Percentiles rank a stretch among this genome's conserved stretches.
Conservation (phyloP, 331 rosid genomes). For the Malus hybrid region DNA sequence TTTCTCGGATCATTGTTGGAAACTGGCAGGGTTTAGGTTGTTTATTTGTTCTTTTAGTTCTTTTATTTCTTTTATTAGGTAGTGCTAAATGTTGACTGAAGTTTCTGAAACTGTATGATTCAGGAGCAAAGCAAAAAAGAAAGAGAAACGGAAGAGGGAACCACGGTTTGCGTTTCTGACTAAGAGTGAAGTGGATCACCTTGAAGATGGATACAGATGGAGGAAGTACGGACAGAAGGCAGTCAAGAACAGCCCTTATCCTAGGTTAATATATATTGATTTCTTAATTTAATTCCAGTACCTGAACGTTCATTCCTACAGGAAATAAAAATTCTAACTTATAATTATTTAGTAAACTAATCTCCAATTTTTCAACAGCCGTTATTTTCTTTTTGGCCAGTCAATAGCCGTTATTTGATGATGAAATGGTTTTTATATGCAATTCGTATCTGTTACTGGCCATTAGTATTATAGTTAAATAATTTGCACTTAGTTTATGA, state of each 20-base stretch:
- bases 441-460: background rate
- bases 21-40: background rate
- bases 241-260: constrained; percentile 94
- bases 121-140: constrained; percentile 70
- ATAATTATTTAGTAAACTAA: background rate
- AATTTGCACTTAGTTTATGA: background rate
- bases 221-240: constrained; percentile 99
- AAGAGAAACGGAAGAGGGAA: constrained; percentile 74
- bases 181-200: constrained; percentile 90
- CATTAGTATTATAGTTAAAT: background rate
- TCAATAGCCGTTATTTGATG: background rate
- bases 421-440: background rate
- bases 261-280: constrained; percentile 41
- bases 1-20: background rate
- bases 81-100: background rate
- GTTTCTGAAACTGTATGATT: constrained; percentile 7
- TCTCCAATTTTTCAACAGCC: background rate
- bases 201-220: constrained; percentile 99
- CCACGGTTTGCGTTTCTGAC: constrained; percentile 93
- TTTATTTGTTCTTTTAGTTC: background rate
- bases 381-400: background rate
- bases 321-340: background rate
- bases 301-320: background rate
- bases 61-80: background rate
- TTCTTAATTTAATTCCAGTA: background rate